Percentiles rank a stretch among this genome's conserved stretches.
These are phyloP conservation scores for Scenedesmus sp. DNA, from an alignment of 163 green algal genomes.

Conservation along the genomic window DNA sequence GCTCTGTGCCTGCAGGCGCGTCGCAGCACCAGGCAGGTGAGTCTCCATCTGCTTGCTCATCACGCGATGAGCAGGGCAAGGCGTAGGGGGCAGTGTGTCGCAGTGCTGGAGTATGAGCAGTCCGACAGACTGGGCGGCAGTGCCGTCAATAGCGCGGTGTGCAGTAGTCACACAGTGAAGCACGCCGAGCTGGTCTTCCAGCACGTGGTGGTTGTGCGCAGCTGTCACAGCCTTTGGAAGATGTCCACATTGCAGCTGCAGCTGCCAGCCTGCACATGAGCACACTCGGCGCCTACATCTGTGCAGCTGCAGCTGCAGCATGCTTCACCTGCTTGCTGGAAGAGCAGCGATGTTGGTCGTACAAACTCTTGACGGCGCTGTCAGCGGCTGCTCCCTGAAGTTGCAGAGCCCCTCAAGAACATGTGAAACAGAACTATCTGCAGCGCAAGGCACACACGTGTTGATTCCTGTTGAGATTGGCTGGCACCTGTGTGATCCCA, in stretches of 20 bases:
- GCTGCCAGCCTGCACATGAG: background rate
- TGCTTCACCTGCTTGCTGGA: slow-evolving; percentile 72
- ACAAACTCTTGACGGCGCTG: slow-evolving; percentile 71
- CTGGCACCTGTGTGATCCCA: no score
- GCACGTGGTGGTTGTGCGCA: background rate
- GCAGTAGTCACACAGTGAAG: no score
- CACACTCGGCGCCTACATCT: no score
- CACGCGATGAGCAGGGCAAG: background rate
- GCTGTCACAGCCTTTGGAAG: no score
- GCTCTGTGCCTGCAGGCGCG: slow-evolving; percentile 69
- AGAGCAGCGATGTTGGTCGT: slow-evolving; percentile 74
- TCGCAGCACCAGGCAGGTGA: background rate
- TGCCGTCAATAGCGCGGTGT: no score
- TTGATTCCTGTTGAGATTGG: background rate
- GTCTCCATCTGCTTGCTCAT: background rate
- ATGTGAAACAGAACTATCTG: slow-evolving; percentile 24
- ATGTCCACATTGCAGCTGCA: background rate
- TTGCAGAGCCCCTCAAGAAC: slow-evolving; percentile 23
- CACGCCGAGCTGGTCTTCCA: background rate
- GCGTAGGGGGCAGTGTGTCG: background rate
- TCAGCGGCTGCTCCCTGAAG: slow-evolving; percentile 37
- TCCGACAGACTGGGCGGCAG: no score
- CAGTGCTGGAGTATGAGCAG: no score
- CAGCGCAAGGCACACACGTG: background rate
- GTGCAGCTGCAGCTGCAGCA: background rate